Percentiles rank a stretch among this genome's conserved stretches.
Conservation (phyloP, 129 eudicot species). For the Centella asiatica region DNA sequence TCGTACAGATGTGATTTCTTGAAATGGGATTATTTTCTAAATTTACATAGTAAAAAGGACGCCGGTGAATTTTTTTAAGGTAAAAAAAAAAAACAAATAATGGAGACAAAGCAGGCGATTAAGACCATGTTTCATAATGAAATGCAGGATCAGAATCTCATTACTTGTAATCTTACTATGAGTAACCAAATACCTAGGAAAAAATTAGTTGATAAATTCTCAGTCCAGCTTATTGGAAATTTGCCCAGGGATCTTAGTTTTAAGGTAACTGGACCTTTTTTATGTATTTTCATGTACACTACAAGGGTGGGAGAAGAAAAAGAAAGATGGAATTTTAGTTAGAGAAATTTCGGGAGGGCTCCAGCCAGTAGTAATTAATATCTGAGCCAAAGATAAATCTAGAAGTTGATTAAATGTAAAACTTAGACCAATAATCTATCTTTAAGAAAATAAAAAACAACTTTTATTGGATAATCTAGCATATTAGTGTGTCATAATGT, state of each 20-base stretch:
- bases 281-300: too few species aligned
- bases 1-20: slow-evolving; percentile 64
- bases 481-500: too few species aligned
- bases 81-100: neutral
- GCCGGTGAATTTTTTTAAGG: neutral
- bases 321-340: too few species aligned
- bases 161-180: neutral
- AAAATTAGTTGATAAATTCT: neutral
- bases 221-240: neutral
- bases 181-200: neutral
- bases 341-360: too few species aligned
- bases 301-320: too few species aligned
- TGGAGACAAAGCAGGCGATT: neutral
- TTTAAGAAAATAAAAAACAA: too few species aligned
- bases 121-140: neutral
- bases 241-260: neutral
- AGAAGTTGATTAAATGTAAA: too few species aligned
- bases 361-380: too few species aligned
- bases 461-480: too few species aligned
- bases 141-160: neutral
- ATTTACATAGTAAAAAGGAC: slow-evolving; percentile 13
- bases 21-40: slow-evolving; percentile 80
- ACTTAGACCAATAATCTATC: too few species aligned
- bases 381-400: too few species aligned
- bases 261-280: too few species aligned